phyloP scores from a whole-genome alignment of 345 rosid genomes.

The Alliaria petiolata region DNA sequence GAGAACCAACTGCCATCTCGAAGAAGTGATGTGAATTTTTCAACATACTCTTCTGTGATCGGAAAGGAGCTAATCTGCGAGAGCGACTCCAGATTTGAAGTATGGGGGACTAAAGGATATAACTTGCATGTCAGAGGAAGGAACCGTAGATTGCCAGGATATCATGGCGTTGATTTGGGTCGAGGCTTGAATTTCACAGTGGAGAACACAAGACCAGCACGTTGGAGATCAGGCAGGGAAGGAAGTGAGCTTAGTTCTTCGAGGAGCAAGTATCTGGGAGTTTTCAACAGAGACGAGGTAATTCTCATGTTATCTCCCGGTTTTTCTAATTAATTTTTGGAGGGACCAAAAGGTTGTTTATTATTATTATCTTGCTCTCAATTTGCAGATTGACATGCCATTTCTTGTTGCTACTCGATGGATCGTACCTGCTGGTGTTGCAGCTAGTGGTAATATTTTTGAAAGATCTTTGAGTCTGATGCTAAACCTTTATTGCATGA shows the following conservation, averaged over 20 bases:
- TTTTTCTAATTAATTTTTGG: not conserved
- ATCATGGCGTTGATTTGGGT: constrained; percentile 56
- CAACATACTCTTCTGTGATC: constrained; percentile 67
- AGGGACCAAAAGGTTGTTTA: not conserved
- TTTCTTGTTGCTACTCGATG: constrained; percentile 65
- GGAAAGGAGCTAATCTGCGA: constrained; percentile 73
- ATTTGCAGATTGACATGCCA: constrained; percentile 71
- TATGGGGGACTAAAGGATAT: constrained; percentile 93
- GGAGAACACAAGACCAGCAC: constrained; percentile 36
- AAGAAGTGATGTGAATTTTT: constrained; percentile 88
- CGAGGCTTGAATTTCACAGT: constrained; percentile 50
- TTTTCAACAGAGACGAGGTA: constrained; percentile 77
- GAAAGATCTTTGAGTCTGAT: not conserved
- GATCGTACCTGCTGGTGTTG: constrained; percentile 71
- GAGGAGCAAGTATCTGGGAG: constrained; percentile 54
- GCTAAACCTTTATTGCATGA: not conserved
- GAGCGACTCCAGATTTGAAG: constrained; percentile 85
- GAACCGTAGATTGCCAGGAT: constrained; percentile 67
- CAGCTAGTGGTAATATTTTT: constrained; percentile 58
- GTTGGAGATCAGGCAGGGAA: constrained; percentile 35
- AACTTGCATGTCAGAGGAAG: constrained; percentile 65
- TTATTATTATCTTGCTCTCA: not conserved
- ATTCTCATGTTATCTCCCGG: not conserved
- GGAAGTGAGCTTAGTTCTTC: constrained; percentile 34
- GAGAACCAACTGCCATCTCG: constrained; percentile 77